These are phyloP conservation scores for Aspergillus aculeatinus DNA, from an alignment of 2,329 filamentous ascomycete genomes.

Conservation along the genomic window DNA sequence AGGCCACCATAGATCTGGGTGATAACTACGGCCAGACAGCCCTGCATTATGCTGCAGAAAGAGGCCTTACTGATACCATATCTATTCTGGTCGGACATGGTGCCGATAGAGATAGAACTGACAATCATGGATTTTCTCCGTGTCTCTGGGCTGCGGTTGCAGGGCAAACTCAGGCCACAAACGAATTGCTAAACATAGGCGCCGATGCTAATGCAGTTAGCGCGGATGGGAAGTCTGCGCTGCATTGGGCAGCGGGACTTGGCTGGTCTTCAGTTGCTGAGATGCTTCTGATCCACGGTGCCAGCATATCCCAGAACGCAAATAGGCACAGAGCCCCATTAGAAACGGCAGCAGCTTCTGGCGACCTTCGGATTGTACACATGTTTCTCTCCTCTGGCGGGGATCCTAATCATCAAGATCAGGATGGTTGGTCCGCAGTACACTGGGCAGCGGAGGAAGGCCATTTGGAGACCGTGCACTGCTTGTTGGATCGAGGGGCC, in stretches of 20 bases:
- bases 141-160: constrained; percentile 26
- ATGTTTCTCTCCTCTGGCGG: constrained; percentile 17
- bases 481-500: constrained; percentile 22
- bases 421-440: constrained; percentile 20
- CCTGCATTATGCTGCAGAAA: constrained; percentile 27
- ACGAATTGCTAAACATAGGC: constrained; percentile 6
- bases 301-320: constrained; percentile 6
- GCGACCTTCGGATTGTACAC: constrained; percentile 17
- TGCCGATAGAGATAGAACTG: constrained; percentile 17
- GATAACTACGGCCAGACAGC: constrained; percentile 23
- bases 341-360: constrained; percentile 22
- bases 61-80: constrained; percentile 18
- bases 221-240: constrained; percentile 24
- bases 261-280: constrained; percentile 15
- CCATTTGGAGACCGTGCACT: constrained; percentile 21
- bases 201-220: constrained; percentile 19
- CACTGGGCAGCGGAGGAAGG: constrained; percentile 24
- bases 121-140: constrained; percentile 25
- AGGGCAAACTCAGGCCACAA: constrained; percentile 17
- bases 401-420: constrained; percentile 21
- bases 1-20: constrained; percentile 5
- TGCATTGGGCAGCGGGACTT: constrained; percentile 23
- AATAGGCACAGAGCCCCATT: constrained; percentile 16
- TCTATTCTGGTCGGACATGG: constrained; percentile 19
- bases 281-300: constrained; percentile 14